Evolutionary conservation across 192 early-diverging fungal genomes (phyloP), one percentile per base, ranked within the genome.

Genomic region (Coemansia sp.): DNA sequence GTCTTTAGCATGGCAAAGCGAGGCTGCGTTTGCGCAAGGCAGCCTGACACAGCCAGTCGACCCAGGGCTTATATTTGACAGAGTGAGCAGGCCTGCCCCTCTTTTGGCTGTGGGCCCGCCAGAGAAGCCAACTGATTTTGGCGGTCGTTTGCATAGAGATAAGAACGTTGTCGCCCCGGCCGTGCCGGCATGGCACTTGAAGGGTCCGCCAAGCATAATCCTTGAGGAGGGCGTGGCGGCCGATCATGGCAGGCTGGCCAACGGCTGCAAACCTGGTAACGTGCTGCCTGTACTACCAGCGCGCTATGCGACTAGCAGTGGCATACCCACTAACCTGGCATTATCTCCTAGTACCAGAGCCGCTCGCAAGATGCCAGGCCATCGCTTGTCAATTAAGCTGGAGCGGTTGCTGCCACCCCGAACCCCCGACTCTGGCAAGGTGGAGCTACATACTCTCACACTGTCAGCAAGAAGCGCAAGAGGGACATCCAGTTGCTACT

Each of bases 1-100:
- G 18, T 79, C 76, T 1, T 61, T 79, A 1, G 76, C 67, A 3
- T 79, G 76, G 76, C 60, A 72, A n/a, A 48, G 54, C 39, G 66
- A 72, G 18, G 36, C 43, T 10, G 34, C 50, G 11, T 54, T 53
- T 10, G 43, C 46, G 7, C 33, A 4, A 18, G 38, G 42, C n/a
- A 19, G 18, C 11, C 29, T 38, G 14, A 50, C 27, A 21, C 46
- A 19, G 43, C 24, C 29, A n/a, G 46, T 65, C 3, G 65, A 74
- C 33, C 60, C 61, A 22, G 19, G 52, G 17, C 61, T 57, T 36
- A 38, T 77, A 8, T 76, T 76, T 65, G 74, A 67, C 24, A 19
- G 27, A n/a, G 22, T 57, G n/a, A 19, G 32, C 62, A 56, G 14
- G 34, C 15, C 39, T 11, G 29, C 58, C 42, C 10, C 32, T n/a